Conservation (phyloP, 345 rosid species). For the Eucalyptus pauciflora region DNA sequence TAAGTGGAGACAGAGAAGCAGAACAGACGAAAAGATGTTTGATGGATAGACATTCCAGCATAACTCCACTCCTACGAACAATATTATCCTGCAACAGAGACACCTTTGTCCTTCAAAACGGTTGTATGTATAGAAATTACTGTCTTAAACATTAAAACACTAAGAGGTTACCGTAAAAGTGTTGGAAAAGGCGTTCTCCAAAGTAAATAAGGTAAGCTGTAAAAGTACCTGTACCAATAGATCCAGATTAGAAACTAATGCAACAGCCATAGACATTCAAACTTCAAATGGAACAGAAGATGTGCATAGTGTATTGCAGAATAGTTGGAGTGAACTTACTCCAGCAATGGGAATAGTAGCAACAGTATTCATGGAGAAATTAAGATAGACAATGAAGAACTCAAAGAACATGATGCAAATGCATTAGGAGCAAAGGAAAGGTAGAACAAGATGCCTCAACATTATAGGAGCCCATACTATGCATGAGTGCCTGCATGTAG, state of each 20-base stretch:
- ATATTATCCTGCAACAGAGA: slow-evolving; percentile 30
- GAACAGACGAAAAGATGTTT: slow-evolving; percentile 46
- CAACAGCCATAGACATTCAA: neutral
- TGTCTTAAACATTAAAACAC: neutral
- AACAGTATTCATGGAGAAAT: neutral
- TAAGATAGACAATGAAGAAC: neutral
- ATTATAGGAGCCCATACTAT: neutral
- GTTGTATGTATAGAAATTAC: neutral
- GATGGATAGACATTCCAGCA: slow-evolving; percentile 98
- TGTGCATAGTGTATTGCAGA: neutral
- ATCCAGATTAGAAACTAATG: neutral
- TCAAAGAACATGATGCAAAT: neutral
- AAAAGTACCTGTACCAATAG: slow-evolving; percentile 62
- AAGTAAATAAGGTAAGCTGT: slow-evolving; percentile 66
- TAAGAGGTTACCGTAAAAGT: slow-evolving; percentile 38
- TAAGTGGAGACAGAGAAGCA: slow-evolving; percentile 52
- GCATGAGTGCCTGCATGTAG: neutral
- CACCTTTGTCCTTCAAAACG: neutral
- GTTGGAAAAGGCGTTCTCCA: slow-evolving; percentile 75
- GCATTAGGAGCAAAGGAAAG: neutral
- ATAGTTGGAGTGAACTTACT: neutral
- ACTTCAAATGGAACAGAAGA: neutral
- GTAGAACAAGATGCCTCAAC: neutral
- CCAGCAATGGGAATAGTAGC: neutral
- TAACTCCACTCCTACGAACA: slow-evolving; percentile 59